phyloP scores from a whole-genome alignment of 2,329 filamentous ascomycete species.

The Rutstroemia sp. region DNA sequence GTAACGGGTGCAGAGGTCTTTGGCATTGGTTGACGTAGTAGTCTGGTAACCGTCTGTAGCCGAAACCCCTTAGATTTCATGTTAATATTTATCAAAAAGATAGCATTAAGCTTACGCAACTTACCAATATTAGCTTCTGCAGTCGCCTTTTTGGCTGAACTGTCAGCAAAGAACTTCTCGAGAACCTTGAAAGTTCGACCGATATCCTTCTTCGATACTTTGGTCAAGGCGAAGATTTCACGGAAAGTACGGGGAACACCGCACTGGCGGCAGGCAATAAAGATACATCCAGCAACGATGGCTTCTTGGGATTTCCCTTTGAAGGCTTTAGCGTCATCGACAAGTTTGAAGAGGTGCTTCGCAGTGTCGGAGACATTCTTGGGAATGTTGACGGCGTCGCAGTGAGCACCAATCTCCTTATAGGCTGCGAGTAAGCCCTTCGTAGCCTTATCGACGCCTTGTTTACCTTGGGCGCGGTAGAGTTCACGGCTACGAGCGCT shows the following conservation, averaged over 20 bases:
- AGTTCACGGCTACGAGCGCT: constrained; percentile 65
- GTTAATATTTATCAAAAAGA: constrained; percentile 26
- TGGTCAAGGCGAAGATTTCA: constrained; percentile 89
- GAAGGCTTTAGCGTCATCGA: constrained; percentile 87
- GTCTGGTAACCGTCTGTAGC: constrained; percentile 57
- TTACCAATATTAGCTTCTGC: constrained; percentile 49
- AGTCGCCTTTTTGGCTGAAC: constrained; percentile 46
- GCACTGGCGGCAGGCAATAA: constrained; percentile 91
- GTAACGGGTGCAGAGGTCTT: constrained; percentile 82
- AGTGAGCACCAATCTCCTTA: constrained; percentile 81
- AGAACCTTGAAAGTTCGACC: constrained; percentile 90
- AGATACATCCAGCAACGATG: constrained; percentile 93
- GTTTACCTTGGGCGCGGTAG: constrained; percentile 76
- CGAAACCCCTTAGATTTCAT: constrained; percentile 21
- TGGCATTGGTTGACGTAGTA: constrained; percentile 70
- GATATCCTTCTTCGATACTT: constrained; percentile 95
- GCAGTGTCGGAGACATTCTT: constrained; percentile 79
- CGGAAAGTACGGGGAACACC: constrained; percentile 83
- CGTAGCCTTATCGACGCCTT: constrained; percentile 72
- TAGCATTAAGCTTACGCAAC: constrained; percentile 23
- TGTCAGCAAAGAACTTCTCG: constrained; percentile 77
- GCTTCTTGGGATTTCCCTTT: constrained; percentile 93
- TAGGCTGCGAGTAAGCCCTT: constrained; percentile 75
- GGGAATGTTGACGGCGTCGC: constrained; percentile 76
- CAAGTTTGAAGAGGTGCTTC: constrained; percentile 92